Conservation (phyloP, 805 yeast species). For the Candida xiaguanensis region DNA sequence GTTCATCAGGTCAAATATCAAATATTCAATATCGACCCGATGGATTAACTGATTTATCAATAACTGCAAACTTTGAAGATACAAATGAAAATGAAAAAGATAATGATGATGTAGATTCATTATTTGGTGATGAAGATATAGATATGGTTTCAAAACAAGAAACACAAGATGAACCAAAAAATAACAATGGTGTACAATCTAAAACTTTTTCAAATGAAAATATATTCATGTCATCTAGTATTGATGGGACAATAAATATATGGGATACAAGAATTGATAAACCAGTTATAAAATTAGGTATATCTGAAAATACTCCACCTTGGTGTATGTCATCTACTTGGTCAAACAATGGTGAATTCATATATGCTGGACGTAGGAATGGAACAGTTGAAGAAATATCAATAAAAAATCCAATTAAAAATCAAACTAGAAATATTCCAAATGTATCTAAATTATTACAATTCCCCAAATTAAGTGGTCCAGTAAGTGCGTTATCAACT, state of each 20-base stretch:
- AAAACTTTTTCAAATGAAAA: slow-evolving; percentile 34
- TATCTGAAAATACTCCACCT: slow-evolving; percentile 74
- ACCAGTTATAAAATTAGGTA: slow-evolving; percentile 46
- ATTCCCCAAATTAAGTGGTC: slow-evolving; percentile 87
- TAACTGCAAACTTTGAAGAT: slow-evolving; percentile 20
- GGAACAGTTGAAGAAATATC: slow-evolving; percentile 78
- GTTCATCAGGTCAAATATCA: slow-evolving; percentile 76
- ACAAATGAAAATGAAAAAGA: slow-evolving; percentile 16
- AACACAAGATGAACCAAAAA: slow-evolving; percentile 12
- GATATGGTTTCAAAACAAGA: slow-evolving; percentile 12
- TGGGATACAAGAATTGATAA: slow-evolving; percentile 70
- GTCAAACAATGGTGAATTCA: slow-evolving; percentile 76
- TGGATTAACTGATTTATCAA: slow-evolving; percentile 43
- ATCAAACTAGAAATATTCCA: slow-evolving; percentile 30
- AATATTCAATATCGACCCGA: slow-evolving; percentile 67
- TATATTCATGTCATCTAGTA: slow-evolving; percentile 72
- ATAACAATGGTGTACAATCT: slow-evolving; percentile 13
- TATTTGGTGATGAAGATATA: slow-evolving; percentile 15
- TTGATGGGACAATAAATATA: slow-evolving; percentile 75
- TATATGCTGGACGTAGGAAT: slow-evolving; percentile 87
- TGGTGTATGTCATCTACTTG: slow-evolving; percentile 92
- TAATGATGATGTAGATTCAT: slow-evolving; percentile 16
- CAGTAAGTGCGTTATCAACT: slow-evolving; percentile 75
- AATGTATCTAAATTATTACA: slow-evolving; percentile 56
- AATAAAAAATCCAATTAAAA: slow-evolving; percentile 51